These are phyloP conservation scores for Fonsecaea monophora DNA, from an alignment of 2,329 filamentous ascomycete genomes.

Conservation along the genomic window DNA sequence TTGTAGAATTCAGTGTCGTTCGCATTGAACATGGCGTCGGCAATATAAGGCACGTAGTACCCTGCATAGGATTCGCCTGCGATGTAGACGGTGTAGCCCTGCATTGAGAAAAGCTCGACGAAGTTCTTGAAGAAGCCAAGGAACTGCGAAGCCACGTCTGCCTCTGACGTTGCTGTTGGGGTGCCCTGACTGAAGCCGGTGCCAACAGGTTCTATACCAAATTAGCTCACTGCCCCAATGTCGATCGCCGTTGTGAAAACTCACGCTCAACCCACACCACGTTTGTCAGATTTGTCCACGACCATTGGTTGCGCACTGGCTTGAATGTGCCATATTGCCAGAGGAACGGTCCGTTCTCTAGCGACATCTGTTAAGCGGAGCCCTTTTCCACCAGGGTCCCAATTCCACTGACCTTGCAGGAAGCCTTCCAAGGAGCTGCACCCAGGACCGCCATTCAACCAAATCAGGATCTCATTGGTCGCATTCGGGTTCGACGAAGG, in stretches of 20 bases:
- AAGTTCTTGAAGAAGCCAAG: slow-evolving; percentile 82
- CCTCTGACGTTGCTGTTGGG: slow-evolving; percentile 68
- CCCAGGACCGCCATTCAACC: slow-evolving; percentile 89
- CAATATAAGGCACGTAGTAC: slow-evolving; percentile 72
- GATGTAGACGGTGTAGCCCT: slow-evolving; percentile 73
- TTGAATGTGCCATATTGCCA: slow-evolving; percentile 44
- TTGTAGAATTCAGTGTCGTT: slow-evolving; percentile 73
- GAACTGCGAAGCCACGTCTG: slow-evolving; percentile 74
- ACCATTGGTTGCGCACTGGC: slow-evolving; percentile 56
- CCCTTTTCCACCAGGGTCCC: slow-evolving; percentile 57
- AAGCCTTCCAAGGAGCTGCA: slow-evolving; percentile 78
- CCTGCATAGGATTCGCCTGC: slow-evolving; percentile 63
- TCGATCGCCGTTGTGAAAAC: slow-evolving; percentile 5
- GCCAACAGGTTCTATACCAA: slow-evolving; percentile 50
- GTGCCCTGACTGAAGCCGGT: slow-evolving; percentile 74
- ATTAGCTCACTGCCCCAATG: background rate
- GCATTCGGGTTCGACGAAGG: slow-evolving; percentile 54
- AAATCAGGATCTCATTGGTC: slow-evolving; percentile 50
- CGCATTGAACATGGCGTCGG: slow-evolving; percentile 72
- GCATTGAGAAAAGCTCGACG: slow-evolving; percentile 71
- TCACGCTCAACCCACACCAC: slow-evolving; percentile 73
- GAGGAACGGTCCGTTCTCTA: slow-evolving; percentile 46
- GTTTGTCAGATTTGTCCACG: slow-evolving; percentile 79
- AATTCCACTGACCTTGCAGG: slow-evolving; percentile 71
- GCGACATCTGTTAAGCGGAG: background rate